phyloP scores from a whole-genome alignment of 441 rosid species.

The Metrosideros polymorpha region DNA sequence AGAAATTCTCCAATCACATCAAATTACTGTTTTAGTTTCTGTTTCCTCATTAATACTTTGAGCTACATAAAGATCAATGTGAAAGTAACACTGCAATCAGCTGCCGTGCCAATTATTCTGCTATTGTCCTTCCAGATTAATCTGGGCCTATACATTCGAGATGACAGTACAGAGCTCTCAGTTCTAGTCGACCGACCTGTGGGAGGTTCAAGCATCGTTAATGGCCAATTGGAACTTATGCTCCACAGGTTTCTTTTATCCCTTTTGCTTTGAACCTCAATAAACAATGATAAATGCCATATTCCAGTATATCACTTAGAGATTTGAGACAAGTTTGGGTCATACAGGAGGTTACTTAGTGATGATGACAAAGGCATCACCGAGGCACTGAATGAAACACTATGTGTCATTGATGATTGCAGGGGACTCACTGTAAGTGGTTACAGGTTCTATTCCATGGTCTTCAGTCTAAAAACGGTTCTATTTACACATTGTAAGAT shows the following conservation, averaged over 20 bases:
- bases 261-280: neutral
- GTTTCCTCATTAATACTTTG: neutral
- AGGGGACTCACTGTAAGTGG: constrained; percentile 52
- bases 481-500: neutral
- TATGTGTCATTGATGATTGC: constrained; percentile 43
- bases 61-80: neutral
- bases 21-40: neutral
- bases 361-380: constrained; percentile 60
- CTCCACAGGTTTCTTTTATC: constrained; percentile 62
- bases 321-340: neutral
- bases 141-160: constrained; percentile 79
- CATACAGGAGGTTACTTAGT: constrained; percentile 43
- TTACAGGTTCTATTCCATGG: neutral
- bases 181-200: constrained; percentile 83
- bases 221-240: constrained; percentile 94
- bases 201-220: constrained; percentile 88
- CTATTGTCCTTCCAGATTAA: constrained; percentile 42
- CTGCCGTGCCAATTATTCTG: neutral
- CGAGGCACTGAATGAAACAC: constrained; percentile 61
- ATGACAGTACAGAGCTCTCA: constrained; percentile 61
- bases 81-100: neutral
- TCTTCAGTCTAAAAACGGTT: neutral
- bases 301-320: neutral
- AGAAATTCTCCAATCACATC: neutral
- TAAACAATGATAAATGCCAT: neutral